These are phyloP conservation scores for Plasmodium falciparum DNA, from an alignment of 169 alveolate species.

Conservation along the genomic window DNA sequence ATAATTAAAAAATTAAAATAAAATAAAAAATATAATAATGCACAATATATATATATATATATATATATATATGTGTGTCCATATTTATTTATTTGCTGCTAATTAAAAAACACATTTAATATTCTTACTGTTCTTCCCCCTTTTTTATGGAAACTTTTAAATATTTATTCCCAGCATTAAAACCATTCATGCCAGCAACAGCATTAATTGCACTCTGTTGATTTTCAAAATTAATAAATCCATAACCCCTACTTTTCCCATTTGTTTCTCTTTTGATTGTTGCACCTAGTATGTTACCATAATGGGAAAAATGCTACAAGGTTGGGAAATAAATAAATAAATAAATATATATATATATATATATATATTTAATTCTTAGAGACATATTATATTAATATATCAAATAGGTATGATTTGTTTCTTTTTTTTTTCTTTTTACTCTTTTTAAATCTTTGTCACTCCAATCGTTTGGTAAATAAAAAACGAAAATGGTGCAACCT, in stretches of 20 bases:
- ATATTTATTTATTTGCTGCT: not conserved
- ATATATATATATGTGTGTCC: not conserved
- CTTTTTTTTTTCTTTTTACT: conserved; percentile 14
- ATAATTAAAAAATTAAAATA: not conserved
- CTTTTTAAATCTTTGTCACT: conserved; percentile 74
- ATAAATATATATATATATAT: not conserved
- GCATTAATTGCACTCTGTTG: conserved; percentile 91
- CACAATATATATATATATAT: not conserved
- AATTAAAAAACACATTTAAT: conserved; percentile 10
- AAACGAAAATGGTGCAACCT: conserved; percentile 74
- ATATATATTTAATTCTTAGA: not conserved
- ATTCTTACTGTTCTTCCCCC: conserved; percentile 88
- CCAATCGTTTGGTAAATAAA: conserved; percentile 75
- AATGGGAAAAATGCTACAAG: conserved; percentile 86
- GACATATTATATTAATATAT: not conserved
- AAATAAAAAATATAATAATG: not conserved
- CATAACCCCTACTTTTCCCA: conserved; percentile 92
- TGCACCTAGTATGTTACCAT: conserved; percentile 88
- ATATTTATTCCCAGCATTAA: conserved; percentile 88
- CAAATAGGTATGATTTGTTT: not conserved
- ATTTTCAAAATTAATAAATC: conserved; percentile 91
- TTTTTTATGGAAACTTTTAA: conserved; percentile 91
- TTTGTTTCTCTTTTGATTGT: conserved; percentile 86
- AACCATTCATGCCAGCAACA: conserved; percentile 89
- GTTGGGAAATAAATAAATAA: not conserved